These are phyloP conservation scores for Tieghemostelium lacteum DNA, from an alignment of 78 protist species.

Conservation along the genomic window DNA sequence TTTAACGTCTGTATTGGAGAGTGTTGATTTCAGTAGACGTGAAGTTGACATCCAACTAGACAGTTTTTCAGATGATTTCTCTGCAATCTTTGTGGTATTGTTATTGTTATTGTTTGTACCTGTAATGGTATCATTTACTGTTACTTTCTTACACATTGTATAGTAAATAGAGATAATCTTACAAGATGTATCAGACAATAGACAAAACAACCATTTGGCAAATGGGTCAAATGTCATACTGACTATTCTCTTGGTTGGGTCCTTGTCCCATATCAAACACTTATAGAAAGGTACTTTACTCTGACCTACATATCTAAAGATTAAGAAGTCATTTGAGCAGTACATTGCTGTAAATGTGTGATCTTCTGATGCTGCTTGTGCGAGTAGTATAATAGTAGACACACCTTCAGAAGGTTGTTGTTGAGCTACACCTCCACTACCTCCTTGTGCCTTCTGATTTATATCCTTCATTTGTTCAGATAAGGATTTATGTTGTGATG, in stretches of 20 bases:
- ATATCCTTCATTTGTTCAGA: slow-evolving; percentile 13
- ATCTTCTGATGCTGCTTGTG: slow-evolving; percentile 49
- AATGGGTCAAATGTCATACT: slow-evolving; percentile 77
- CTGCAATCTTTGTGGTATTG: neutral
- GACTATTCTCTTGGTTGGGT: slow-evolving; percentile 53
- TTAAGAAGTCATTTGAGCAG: slow-evolving; percentile 78
- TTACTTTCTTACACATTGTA: slow-evolving; percentile 63
- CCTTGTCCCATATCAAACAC: slow-evolving; percentile 72
- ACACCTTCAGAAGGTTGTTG: neutral
- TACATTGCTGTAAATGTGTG: slow-evolving; percentile 64
- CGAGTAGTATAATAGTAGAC: slow-evolving; percentile 19
- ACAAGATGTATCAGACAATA: slow-evolving; percentile 56
- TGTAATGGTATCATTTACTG: slow-evolving; percentile 9
- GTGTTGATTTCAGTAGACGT: neutral
- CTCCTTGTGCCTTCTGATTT: too few species aligned
- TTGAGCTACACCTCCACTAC: too few species aligned
- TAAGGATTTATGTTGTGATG: slow-evolving; percentile 17
- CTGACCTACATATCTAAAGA: slow-evolving; percentile 81
- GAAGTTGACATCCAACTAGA: slow-evolving; percentile 18
- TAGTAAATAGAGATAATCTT: slow-evolving; percentile 70
- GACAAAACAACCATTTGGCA: slow-evolving; percentile 73
- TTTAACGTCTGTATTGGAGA: neutral
- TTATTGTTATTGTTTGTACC: neutral
- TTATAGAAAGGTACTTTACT: slow-evolving; percentile 77
- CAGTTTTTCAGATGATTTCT: slow-evolving; percentile 20